Evolutionary conservation across 1,284 basidiomycete genomes (phyloP).

Genomic region (Microbotryomycetes sp.): DNA sequence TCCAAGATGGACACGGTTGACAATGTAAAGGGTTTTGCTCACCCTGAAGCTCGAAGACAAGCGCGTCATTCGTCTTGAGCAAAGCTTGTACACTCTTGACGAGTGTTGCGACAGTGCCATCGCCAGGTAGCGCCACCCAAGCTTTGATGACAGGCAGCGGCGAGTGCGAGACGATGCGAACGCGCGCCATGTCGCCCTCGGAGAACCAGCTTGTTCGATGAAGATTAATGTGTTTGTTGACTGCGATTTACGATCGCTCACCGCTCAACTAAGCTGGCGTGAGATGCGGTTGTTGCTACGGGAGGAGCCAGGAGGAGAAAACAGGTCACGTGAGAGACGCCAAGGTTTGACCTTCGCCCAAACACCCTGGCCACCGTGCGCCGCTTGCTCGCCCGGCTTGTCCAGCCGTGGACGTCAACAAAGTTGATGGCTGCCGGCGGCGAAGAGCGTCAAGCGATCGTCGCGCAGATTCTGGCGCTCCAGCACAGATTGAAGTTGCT

Average conservation of each 20-base stretch:
- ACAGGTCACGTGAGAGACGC: background rate
- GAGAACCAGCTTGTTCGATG: background rate
- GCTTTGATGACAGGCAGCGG: background rate
- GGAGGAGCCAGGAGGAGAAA: too few species aligned
- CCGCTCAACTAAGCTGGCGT: too few species aligned
- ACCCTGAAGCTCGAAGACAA: background rate
- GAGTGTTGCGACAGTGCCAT: background rate
- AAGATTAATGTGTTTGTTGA: background rate
- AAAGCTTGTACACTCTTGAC: background rate
- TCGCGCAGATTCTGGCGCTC: conserved; percentile 20
- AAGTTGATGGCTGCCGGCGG: background rate
- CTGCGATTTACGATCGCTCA: too few species aligned
- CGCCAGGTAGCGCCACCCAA: background rate
- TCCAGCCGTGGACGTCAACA: too few species aligned
- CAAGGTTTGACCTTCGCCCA: too few species aligned
- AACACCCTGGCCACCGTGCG: too few species aligned
- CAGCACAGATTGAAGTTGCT: conserved; percentile 14
- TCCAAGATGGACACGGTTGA: background rate
- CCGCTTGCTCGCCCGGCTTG: too few species aligned
- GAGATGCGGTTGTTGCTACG: too few species aligned
- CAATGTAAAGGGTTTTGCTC: too few species aligned
- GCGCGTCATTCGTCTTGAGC: background rate
- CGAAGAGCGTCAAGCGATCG: background rate
- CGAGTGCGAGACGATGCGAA: background rate
- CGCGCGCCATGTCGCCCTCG: background rate